These are phyloP conservation scores for Bipolaris sorokiniana DNA, from an alignment of 2,329 filamentous ascomycete species.

Conservation along the genomic window DNA sequence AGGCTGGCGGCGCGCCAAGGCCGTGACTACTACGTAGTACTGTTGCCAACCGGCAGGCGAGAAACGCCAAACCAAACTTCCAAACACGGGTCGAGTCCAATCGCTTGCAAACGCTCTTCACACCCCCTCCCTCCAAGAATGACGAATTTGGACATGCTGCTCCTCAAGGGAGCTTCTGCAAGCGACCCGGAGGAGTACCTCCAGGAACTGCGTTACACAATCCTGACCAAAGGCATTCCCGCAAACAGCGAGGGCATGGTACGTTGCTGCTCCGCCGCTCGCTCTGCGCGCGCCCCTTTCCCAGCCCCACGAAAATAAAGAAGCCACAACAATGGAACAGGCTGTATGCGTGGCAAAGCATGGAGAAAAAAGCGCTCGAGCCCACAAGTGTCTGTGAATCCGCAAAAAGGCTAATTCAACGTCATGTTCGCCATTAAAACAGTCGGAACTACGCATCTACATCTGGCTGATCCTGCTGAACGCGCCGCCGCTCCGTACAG, in stretches of 20 bases:
- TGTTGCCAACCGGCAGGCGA: neutral
- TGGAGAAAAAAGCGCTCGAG: neutral
- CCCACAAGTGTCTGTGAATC: neutral
- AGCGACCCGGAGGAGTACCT: conserved; percentile 71
- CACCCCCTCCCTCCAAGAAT: conserved; percentile 26
- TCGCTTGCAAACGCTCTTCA: conserved; percentile 12
- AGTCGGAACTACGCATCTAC: conserved; percentile 94
- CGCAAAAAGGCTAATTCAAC: neutral
- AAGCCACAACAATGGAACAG: neutral
- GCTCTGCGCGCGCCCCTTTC: neutral
- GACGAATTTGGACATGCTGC: conserved; percentile 69
- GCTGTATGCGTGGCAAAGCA: neutral
- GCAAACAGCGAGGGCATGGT: conserved; percentile 84
- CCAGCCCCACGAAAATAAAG: neutral
- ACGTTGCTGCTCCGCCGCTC: conserved; percentile 23
- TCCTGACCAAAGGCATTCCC: conserved; percentile 77
- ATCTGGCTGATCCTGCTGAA: conserved; percentile 95
- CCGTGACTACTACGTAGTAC: conserved; percentile 3
- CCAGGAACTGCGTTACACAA: conserved; percentile 73
- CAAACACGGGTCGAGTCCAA: conserved; percentile 6
- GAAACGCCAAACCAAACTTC: conserved; percentile 9
- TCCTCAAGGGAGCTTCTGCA: conserved; percentile 79
- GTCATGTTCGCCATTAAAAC: neutral
- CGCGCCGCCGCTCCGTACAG: conserved; percentile 81
- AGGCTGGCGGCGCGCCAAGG: conserved; percentile 7